Percentiles rank a stretch among this genome's conserved stretches.
Conservation (phyloP, 257 asterid genomes). For the Jasminum sambac region DNA sequence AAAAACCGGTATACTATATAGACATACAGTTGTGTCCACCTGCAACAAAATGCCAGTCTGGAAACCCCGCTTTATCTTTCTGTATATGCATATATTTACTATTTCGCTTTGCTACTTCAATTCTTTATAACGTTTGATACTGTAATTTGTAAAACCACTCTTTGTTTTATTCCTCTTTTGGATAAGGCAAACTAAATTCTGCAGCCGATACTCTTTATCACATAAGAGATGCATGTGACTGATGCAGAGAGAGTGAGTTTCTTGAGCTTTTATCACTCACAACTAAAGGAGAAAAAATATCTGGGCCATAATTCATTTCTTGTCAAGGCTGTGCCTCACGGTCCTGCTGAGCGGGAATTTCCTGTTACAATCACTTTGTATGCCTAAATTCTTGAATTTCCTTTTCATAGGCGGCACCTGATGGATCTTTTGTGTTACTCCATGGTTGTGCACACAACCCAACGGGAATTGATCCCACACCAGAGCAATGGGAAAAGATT, state of each 20-base stretch:
- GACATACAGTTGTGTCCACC: background rate
- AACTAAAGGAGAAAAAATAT: background rate
- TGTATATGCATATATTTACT: background rate
- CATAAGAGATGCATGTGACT: conserved; percentile 11
- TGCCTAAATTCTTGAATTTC: conserved; percentile 17
- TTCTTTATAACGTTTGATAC: background rate
- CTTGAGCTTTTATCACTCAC: conserved; percentile 6
- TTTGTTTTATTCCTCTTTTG: conserved; percentile 1
- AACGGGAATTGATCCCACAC: conserved; percentile 97
- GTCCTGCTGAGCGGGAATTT: conserved; percentile 6
- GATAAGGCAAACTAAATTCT: conserved; percentile 4
- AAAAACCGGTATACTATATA: background rate
- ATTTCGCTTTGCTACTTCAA: background rate
- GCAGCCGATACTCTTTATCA: background rate
- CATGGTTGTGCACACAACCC: conserved; percentile 99
- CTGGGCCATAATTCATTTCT: conserved; percentile 1
- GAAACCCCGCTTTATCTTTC: conserved; percentile 6
- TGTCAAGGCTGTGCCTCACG: background rate
- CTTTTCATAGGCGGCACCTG: conserved; percentile 76
- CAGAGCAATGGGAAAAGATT: conserved; percentile 83
- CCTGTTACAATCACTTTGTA: conserved; percentile 1
- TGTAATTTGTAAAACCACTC: conserved; percentile 14
- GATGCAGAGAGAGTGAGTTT: conserved; percentile 11
- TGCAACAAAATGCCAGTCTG: background rate
- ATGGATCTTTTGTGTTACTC: conserved; percentile 88